phyloP scores from a whole-genome alignment of 2,329 filamentous ascomycete genomes.

The Chaetomium sp. region DNA sequence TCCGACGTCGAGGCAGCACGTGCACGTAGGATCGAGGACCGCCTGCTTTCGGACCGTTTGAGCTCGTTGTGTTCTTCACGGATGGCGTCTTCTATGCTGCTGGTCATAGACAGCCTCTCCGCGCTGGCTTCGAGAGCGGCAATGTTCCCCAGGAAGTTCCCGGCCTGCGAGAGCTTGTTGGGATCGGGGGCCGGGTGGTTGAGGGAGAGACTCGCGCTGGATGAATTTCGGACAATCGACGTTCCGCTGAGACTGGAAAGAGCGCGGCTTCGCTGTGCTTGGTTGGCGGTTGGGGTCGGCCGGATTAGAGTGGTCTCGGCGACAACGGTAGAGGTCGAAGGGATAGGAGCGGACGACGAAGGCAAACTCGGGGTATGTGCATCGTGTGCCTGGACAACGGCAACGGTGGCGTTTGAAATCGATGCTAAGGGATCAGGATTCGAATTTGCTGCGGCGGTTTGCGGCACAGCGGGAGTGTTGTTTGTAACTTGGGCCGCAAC shows the following conservation, averaged over 20 bases:
- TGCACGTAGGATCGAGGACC: conserved; percentile 51
- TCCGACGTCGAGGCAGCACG: conserved; percentile 26
- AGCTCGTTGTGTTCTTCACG: conserved; percentile 64
- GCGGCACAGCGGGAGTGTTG: conserved; percentile 7
- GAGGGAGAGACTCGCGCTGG: conserved; percentile 39
- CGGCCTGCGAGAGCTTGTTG: conserved; percentile 53
- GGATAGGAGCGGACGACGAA: background rate
- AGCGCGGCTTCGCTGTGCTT: conserved; percentile 13
- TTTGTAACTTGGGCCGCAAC: conserved; percentile 11
- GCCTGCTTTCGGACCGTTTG: conserved; percentile 62
- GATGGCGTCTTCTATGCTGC: conserved; percentile 72
- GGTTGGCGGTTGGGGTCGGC: conserved; percentile 13
- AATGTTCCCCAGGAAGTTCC: conserved; percentile 60
- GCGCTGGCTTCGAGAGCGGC: conserved; percentile 69
- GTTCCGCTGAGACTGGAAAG: conserved; percentile 25
- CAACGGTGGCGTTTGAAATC: background rate
- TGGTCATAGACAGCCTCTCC: conserved; percentile 65
- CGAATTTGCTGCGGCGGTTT: conserved; percentile 7
- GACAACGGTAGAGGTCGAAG: conserved; percentile 1
- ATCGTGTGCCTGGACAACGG: background rate
- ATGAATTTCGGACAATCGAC: conserved; percentile 43
- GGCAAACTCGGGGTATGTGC: background rate
- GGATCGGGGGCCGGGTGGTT: conserved; percentile 57
- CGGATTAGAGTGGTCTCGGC: conserved; percentile 17
- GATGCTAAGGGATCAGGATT: conserved; percentile 8